Evolutionary conservation across 805 yeast species (phyloP).

Genomic region (Sugiyamaella smithiae): DNA sequence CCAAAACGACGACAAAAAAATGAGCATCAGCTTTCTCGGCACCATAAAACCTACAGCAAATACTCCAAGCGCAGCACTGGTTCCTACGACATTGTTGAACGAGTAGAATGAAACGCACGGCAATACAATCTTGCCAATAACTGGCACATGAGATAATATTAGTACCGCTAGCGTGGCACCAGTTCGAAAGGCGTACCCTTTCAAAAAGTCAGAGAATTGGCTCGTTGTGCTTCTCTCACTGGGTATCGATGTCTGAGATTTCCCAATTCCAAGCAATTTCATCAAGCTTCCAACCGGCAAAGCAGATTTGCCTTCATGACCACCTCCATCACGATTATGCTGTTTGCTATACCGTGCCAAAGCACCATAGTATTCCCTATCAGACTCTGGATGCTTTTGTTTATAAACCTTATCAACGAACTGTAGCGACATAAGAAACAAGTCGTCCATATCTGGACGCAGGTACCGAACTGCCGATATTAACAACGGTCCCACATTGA

Average conservation of each 20-base stretch:
- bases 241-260: not conserved
- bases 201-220: constrained; percentile 13
- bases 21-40: constrained; percentile 38
- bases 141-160: constrained; percentile 40
- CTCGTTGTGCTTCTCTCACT: not conserved
- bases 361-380: constrained; percentile 25
- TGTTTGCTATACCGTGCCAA: constrained; percentile 15
- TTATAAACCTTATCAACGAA: constrained; percentile 40
- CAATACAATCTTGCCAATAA: constrained; percentile 42
- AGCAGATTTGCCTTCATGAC: not conserved
- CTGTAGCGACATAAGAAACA: constrained; percentile 40
- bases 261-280: not conserved
- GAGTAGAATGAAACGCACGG: constrained; percentile 45
- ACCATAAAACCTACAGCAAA: constrained; percentile 36
- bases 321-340: not conserved
- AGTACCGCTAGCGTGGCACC: constrained; percentile 35
- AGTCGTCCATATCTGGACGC: constrained; percentile 40
- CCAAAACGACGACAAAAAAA: constrained; percentile 44
- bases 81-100: constrained; percentile 46
- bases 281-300: not conserved
- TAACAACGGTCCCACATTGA: constrained; percentile 42
- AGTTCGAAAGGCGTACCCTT: constrained; percentile 24
- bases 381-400: constrained; percentile 41
- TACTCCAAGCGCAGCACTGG: constrained; percentile 42
- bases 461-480: constrained; percentile 38